Conservation (phyloP, 2,329 filamentous ascomycete genomes). For the Claviceps sp. region DNA sequence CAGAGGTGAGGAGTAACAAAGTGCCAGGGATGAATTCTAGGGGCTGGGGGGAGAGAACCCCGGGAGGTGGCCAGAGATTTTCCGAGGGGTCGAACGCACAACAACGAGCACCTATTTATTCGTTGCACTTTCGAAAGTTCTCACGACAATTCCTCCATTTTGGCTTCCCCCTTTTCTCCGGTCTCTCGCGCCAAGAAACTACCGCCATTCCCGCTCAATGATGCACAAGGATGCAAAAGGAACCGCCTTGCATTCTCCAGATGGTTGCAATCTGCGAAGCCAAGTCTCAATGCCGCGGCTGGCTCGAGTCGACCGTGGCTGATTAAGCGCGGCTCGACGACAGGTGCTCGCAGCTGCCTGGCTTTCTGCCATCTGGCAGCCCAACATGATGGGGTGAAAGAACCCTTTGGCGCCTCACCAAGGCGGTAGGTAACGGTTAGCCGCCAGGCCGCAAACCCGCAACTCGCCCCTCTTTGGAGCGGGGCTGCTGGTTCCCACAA, state of each 20-base stretch:
- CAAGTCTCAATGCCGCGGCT: not conserved
- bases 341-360: no score
- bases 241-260: not conserved
- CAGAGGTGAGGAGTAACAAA: not conserved
- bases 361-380: not conserved
- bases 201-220: not conserved
- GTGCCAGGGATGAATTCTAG: not conserved
- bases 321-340: not conserved
- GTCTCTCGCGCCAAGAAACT: not conserved
- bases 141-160: not conserved
- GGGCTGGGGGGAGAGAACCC: not conserved
- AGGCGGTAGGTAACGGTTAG: not conserved
- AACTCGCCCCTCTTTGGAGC: slow-evolving; percentile 4
- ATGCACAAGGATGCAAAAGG: not conserved
- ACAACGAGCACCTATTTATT: not conserved
- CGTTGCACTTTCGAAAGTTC: not conserved
- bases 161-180: not conserved
- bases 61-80: not conserved
- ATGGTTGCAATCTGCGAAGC: not conserved
- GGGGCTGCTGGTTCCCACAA: slow-evolving; percentile 2
- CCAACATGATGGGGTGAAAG: not conserved
- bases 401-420: not conserved
- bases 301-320: not conserved
- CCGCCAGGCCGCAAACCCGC: not conserved
- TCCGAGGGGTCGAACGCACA: not conserved